Base-by-base conservation (phyloP, 2,329 filamentous ascomycete genomes). In the Ophiostoma himal-ulmi region DNA sequence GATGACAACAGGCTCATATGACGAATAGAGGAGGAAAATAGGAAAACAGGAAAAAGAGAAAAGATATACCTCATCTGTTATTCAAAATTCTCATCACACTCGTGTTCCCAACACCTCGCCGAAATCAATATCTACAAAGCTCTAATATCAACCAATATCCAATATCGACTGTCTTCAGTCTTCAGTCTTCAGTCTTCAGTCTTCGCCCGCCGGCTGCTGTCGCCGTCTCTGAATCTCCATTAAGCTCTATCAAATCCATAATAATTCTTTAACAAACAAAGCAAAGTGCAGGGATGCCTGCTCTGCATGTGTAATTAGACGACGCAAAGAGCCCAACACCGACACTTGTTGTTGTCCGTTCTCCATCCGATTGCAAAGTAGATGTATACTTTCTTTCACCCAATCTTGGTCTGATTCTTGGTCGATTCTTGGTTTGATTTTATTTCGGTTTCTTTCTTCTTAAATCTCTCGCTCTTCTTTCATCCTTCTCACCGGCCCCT, bases 281-380 rank as follows among this genome's bases (percentile, higher is more conserved):
- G 5, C 52, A 54, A 8, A 14, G 57, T 62, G 26, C 57, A 62
- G 26, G 57, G 57, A 62, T 62, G 26, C 26, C 57, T 2, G 57
- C 26, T 17, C 57, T 62, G 14, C 26, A 62, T 62, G 57, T 62
- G 57, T 26, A 62, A 62, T 60, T 62, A 62, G 26, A 62, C 57
- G 26, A 20, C 57, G 52, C 22, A 26, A 17, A 44, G 10, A 44
- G 39, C 39, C 14, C 10, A 44, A 44, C 14, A 44, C 39, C 39
- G 14, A 44, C 39, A 57, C 48, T 22, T 54, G 48, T n/a, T 54
- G 48, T 44, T 44, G 44, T 52, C 44, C 44, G 7, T 62, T 34
- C 54, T 60, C 26, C 26, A 11, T 26, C 52, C 52, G 10, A 10
- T 17, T 57, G 52, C 52, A 26, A 26, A 13, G n/a, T 57, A 30